Conservation (phyloP, 2,329 filamentous ascomycete genomes). For the Clarireedia hainanense region DNA sequence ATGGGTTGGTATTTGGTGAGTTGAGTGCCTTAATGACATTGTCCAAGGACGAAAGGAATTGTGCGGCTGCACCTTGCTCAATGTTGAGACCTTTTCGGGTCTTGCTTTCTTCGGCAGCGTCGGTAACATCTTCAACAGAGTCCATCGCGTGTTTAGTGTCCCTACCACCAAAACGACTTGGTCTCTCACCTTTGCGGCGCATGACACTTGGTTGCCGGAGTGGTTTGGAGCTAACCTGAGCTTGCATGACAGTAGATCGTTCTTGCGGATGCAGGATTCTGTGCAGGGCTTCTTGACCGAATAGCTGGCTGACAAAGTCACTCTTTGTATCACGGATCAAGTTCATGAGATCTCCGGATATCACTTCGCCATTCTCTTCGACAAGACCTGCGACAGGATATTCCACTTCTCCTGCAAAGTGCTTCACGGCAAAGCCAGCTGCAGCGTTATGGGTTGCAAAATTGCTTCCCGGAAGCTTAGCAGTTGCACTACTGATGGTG, state of each 20-base stretch:
- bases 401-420: constrained; percentile 94
- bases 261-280: constrained; percentile 92
- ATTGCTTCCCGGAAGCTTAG: constrained; percentile 78
- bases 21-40: constrained; percentile 84
- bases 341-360: constrained; percentile 93
- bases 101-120: constrained; percentile 34
- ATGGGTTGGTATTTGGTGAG: constrained; percentile 77
- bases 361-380: constrained; percentile 93
- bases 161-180: constrained; percentile 19
- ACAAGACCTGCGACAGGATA: constrained; percentile 81
- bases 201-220: constrained; percentile 90
- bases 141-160: constrained; percentile 24
- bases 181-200: constrained; percentile 53
- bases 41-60: constrained; percentile 83
- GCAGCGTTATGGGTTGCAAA: constrained; percentile 76
- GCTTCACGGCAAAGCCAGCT: constrained; percentile 80
- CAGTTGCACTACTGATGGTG: constrained; percentile 63
- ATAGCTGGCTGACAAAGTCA: constrained; percentile 80
- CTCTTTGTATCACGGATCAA: constrained; percentile 83
- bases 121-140: constrained; percentile 38
- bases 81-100: constrained; percentile 36
- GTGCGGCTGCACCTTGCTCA: constrained; percentile 83
- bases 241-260: constrained; percentile 85
- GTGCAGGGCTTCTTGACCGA: constrained; percentile 91
- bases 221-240: constrained; percentile 91